Evolutionary conservation across 176 grass and related monocot species (phyloP).

Genomic region (Zea mays): Zm-B73-REFERENCE-NAM-5.0 NC_050101.1:175511501-175512000

Average conservation of each 20-base stretch:
- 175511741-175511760: slow-evolving; percentile 34
- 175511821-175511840: slow-evolving; percentile 88
- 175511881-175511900: slow-evolving; percentile 77
- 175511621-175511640: slow-evolving; percentile 42
- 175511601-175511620: background rate
- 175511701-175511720: slow-evolving; percentile 88
- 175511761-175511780: slow-evolving; percentile 56
- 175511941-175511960: background rate
- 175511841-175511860: slow-evolving; percentile 64
- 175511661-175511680: slow-evolving; percentile 57
- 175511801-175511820: slow-evolving; percentile 91
- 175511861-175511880: slow-evolving; percentile 62
- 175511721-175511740: slow-evolving; percentile 75
- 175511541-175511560: slow-evolving; percentile 22
- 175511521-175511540: slow-evolving; percentile 13
- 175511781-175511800: slow-evolving; percentile 63
- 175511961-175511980: slow-evolving; percentile 5
- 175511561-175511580: slow-evolving; percentile 13
- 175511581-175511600: slow-evolving; percentile 1
- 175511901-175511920: slow-evolving; percentile 30
- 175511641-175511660: slow-evolving; percentile 85
- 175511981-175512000: background rate
- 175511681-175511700: slow-evolving; percentile 65
- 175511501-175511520: background rate
- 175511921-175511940: background rate